These are phyloP conservation scores for Blastocystis sp. DNA, from an alignment of 352 stramenopile genomes.

Conservation along the genomic window DNA sequence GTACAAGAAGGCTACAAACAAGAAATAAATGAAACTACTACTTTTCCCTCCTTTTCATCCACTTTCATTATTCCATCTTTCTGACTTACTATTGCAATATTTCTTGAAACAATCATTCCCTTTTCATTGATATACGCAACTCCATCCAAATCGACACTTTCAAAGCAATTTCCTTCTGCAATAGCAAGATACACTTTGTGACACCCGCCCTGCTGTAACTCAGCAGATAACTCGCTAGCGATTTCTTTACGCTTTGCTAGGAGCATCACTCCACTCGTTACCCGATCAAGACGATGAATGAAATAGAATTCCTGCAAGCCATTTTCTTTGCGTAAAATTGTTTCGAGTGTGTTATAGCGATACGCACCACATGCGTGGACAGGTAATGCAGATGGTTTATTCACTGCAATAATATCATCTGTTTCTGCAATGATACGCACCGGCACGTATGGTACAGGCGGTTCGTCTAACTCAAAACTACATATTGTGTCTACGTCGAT, in stretches of 20 bases:
- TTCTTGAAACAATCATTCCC: not conserved
- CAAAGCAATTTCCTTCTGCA: not conserved
- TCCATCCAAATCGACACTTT: not conserved
- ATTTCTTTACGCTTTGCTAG: slow-evolving; percentile 2
- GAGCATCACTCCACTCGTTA: slow-evolving; percentile 44
- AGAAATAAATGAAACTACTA: not conserved
- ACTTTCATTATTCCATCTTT: slow-evolving; percentile 24
- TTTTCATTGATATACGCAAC: not conserved
- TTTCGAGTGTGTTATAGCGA: slow-evolving; percentile 54
- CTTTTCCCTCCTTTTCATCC: slow-evolving; percentile 21
- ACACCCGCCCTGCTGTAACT: not conserved
- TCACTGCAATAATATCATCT: slow-evolving; percentile 43
- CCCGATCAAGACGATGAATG: slow-evolving; percentile 57
- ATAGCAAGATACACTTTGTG: slow-evolving; percentile 51
- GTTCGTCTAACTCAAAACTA: slow-evolving; percentile 19
- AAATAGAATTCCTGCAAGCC: not conserved
- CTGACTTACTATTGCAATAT: slow-evolving; percentile 44
- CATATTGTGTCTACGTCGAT: not conserved
- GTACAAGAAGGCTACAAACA: slow-evolving; percentile 26
- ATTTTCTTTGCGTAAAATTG: slow-evolving; percentile 23
- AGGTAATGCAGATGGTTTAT: slow-evolving; percentile 38
- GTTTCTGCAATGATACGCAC: slow-evolving; percentile 17
- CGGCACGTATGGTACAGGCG: slow-evolving; percentile 21
- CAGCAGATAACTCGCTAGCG: not conserved
- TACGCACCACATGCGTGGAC: slow-evolving; percentile 53